Base-by-base conservation (phyloP, 441 rosid genomes). In the Pelargonium myrrhifolium region DNA sequence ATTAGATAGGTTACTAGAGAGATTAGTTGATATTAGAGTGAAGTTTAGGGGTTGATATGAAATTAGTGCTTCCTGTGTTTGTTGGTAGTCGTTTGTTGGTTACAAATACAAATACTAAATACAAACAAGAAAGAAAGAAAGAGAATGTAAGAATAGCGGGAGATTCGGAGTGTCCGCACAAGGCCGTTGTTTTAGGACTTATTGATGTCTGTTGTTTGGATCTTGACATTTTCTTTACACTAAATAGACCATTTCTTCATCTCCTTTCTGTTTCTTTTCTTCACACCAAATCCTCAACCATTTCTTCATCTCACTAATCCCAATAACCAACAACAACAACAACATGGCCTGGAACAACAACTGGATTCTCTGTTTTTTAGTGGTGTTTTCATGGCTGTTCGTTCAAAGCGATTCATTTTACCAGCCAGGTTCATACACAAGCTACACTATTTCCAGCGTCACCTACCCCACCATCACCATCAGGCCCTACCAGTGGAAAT, bases 401-500 rank as follows among this genome's bases (percentile, higher is more conserved):
- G 9, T 53, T 17, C 59, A 53, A 14, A 53, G 6, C 17, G 59
- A 53, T 17, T 1, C 59, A 6, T 53, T 53, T 7, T 53, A 53
- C 59, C 2, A 3, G 59, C 59, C 59, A 9, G 59, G 59, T 17
- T 53, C 59, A 2, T 53, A 53, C 59, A 53, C 59, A 3, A 53
- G 21, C 22, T 53, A 53, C 10, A 53, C 59, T 53, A 53, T 53
- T 53, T 53, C 59, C 21, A 53, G 59, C 59, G 17, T 53, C 22
- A 53, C 59, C 59, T 53, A 53, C 20, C 59, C 59, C 17, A 53
- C 59, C 21, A 53, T 22, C 10, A 53, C 22, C 9, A n/a, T 53
- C 20, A 17, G 59, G 59, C 59, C 59, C 59, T 53, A 53, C 59
- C 59, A 53, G 59, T 53, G 59, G 59, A 53, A 53, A 17, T 53